A percentile compares a stretch with the other conserved stretches of the same genome.
phyloP scores from a whole-genome alignment of 805 yeast species.

The Metschnikowia koreensis region DNA sequence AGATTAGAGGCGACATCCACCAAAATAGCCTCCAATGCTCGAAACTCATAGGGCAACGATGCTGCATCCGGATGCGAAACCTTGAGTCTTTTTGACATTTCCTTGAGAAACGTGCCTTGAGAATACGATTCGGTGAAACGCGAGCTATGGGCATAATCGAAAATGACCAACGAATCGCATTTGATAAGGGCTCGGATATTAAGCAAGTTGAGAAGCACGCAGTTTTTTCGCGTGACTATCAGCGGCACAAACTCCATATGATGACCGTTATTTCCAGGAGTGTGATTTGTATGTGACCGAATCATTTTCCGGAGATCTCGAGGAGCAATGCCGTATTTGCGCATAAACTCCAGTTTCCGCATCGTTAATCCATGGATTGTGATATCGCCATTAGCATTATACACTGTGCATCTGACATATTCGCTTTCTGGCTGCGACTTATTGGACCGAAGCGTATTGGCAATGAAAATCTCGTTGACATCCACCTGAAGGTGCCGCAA shows the following conservation, averaged over 20 bases:
- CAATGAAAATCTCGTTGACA: conserved; percentile 17
- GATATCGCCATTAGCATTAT: conserved; percentile 45
- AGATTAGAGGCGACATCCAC: conserved; percentile 76
- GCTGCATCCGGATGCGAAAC: conserved; percentile 27
- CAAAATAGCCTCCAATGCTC: conserved; percentile 86
- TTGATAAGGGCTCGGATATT: conserved; percentile 54
- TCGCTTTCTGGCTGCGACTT: conserved; percentile 29
- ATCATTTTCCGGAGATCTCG: conserved; percentile 60
- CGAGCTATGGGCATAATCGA: conserved; percentile 27
- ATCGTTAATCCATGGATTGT: conserved; percentile 46
- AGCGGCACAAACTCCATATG: conserved; percentile 56
- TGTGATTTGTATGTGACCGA: conserved; percentile 20
- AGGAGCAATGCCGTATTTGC: conserved; percentile 46
- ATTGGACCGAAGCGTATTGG: conserved; percentile 17
- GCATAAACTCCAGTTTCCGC: conserved; percentile 42
- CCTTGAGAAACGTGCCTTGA: conserved; percentile 42
- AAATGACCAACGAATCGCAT: conserved; percentile 51
- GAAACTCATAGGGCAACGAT: conserved; percentile 75
- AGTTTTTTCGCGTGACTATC: conserved; percentile 45
- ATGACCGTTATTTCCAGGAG: conserved; percentile 18
- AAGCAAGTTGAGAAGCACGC: conserved; percentile 47
- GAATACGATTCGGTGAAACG: conserved; percentile 44
- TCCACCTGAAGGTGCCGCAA: not conserved
- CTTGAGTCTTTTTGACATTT: conserved; percentile 37
- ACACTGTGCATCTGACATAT: conserved; percentile 48